Evolutionary conservation across 2,329 filamentous ascomycete species (phyloP), one percentile per base, ranked within the genome.

Genomic region (Davidsoniella australis): DNA sequence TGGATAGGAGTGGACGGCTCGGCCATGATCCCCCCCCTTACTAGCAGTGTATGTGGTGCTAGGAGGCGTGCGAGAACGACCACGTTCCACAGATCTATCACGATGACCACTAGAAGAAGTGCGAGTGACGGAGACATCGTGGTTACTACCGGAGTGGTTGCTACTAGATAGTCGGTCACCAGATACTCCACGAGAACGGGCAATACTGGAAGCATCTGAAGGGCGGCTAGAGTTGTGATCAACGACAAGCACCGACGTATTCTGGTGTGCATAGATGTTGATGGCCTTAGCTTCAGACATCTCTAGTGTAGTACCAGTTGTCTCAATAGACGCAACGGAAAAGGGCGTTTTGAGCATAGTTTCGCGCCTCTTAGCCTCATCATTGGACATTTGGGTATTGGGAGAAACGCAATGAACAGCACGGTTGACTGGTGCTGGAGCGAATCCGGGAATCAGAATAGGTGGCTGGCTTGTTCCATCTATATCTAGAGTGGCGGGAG

Each of bases 221-320:
- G 68, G 69, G 57, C 67, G 71, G 40, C 64, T 66, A 8, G 70
- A 69, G 2, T 46, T 40, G 57, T 78, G 71, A 55, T 78, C 65
- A 26, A 80, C 72, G 61, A 80, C 68, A 40, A 79, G 60, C 9
- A 81, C 63, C 4, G 77, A 81, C 44, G 71, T 77, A 55, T 80
- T 80, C 56, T 80, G 75, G 54, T 81, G 77, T 17, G 73, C 69
- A 55, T 72, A 78, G 56, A 81, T 75, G 53, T 69, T 76, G 49
- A 81, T 69, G 38, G 73, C 75, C 58, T 73, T 63, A 33, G 77
- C 77, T 62, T 81, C 76, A 1, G 76, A 76, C 39, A 81, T 70
- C 55, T 78, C 76, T 3, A 68, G 67, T 2, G 73, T 77, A n/a
- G 76, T 78, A 33, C 68, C 71, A 37, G 66, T 72, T n/a, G 75